Evolutionary conservation across 2,329 filamentous ascomycete genomes (phyloP), one percentile per base, ranked within the genome.

Genomic region (Colletotrichum falcatum): DNA sequence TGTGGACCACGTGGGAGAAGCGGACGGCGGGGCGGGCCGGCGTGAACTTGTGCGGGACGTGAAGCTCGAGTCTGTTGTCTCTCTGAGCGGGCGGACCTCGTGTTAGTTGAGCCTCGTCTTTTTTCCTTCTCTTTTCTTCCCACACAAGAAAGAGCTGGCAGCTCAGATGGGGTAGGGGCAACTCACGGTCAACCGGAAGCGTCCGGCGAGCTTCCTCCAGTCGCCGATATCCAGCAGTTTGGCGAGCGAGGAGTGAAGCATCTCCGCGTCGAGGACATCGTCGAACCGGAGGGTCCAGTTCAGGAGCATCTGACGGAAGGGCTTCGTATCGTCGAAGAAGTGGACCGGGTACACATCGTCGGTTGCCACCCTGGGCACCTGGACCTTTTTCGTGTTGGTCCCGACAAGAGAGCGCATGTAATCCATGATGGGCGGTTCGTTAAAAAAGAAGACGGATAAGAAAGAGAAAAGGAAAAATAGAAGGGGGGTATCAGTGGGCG

Each of bases 181-280:
- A 20, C 70, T 58, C 75, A 82, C 82, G 62, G 80, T 81, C 28
- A 77, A 42, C 18, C 83, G 76, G n/a, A 86, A 71, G 6, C 84
- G 79, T 7, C 83, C 85, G 0, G 83, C 84, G 1, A 87, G 72
- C 69, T 84, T 84, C 35, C 78, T 79, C 85, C 84, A 87, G 42
- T 82, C 82, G 1, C 80, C 82, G 9, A 79, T 80, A 16, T 82
- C 77, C 9, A 86, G 71, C 18, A 87, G 74, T 18, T 72, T 74
- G 12, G 76, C 74, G 1, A 87, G 75, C 0, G 83, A 74, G 6
- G 53, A 63, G 2, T 76, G 75, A 1, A 87, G 76, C 54, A 77
- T 82, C 0, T 80, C 73, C 0, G 79, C 72, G 65, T 87, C 83
- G 4, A 87, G 78, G 1, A 85, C 82, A 67, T 84, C 81, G 68